Base-by-base conservation (phyloP, 352 stramenopile species). In the Peronospora belbahrii region DNA sequence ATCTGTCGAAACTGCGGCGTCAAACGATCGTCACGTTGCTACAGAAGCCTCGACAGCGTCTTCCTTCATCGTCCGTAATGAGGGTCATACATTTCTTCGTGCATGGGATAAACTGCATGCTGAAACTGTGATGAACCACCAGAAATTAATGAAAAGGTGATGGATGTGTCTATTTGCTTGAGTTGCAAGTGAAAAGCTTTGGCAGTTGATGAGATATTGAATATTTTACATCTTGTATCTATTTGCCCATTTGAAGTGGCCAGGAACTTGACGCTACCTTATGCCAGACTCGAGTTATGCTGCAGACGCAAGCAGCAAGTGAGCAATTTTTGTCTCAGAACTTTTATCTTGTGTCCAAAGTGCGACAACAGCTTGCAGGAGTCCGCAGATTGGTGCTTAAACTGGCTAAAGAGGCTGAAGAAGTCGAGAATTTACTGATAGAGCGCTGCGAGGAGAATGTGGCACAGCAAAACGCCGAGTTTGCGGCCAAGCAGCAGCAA, bases 381-480 rank as follows among this genome's bases (percentile, higher is more conserved):
- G 62, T 87, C 19, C 59, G 68, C 9, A 34, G 14, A 9, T 19
- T 88, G 11, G 67, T 89, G 23, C 48, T 77, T 18, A 74, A 79
- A 42, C 56, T 89, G 39, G 73, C 74, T 8, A 45, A 70, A 20
- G 71, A 88, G 19, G 57, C 65, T 1, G 72, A 86, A 44, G 66
- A 88, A 25, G 76, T 88, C 17, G 81, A 93, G 47, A 70, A 81
- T 18, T 48, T 83, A 20, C 52, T 93, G 4, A 60, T 80, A 39
- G 74, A 74, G 14, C 67, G 70, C 49, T 84, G 68, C 2, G 81
- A 93, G 48, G 81, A 93, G 58, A 69, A 67, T 25, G 74, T 83
- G 54, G 78, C 79, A 6, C 47, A 56, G 1, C 70, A 89, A 54
- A 93, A 93, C 41, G 81, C 81, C 2, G 60, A 57, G 35, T 89